Evolutionary conservation across 176 grass and related monocot genomes (phyloP), one percentile per base, ranked within the genome.

Genomic region (Sorghum bicolor): DNA sequence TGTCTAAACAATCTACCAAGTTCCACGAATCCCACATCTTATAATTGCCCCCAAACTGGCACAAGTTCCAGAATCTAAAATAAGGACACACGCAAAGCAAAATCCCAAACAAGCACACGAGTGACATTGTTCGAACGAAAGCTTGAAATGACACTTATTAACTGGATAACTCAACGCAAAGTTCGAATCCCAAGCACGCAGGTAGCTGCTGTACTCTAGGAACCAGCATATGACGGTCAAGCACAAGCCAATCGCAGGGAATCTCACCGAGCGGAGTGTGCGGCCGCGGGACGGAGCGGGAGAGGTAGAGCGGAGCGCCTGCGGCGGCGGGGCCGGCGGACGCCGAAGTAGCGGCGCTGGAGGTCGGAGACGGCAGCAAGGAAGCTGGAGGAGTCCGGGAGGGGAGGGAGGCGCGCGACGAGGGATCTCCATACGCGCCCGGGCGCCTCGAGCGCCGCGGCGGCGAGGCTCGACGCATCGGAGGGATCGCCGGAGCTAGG

Each of bases 221-320:
- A 62, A n/a, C 43, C 32, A 70, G 65, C 52, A 38, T 47, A 22
- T 9, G 67, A 52, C 64, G 60, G 32, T 40, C 39, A 32, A 58
- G 62, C 19, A 25, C 39, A 32, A 69, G 41, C 22, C 16, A 71
- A 57, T 53, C 14, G 57, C 15, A 86, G 34, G 12, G 36, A 69
- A 63, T 73, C 88, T 86, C 83, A 90, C 88, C 88, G 64, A 80
- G 45, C 79, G 7, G 88, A 82, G 36, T 85, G 68, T 2, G 66
- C 36, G 16, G 83, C 88, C 11, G 13, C 17, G 4, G 80, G 58
- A 29, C 45, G 80, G 57, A 90, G 75, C 4, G 79, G 83, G 53
- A 90, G 83, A 22, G 83, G 88, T 5, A 90, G 79, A 72, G 66
- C 16, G 22, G 83, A 78, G 88, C 82, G 82, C 0, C 79, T 68